These are phyloP conservation scores for Myriangium duriaei DNA, from an alignment of 2,329 filamentous ascomycete genomes.

Conservation along the genomic window DNA sequence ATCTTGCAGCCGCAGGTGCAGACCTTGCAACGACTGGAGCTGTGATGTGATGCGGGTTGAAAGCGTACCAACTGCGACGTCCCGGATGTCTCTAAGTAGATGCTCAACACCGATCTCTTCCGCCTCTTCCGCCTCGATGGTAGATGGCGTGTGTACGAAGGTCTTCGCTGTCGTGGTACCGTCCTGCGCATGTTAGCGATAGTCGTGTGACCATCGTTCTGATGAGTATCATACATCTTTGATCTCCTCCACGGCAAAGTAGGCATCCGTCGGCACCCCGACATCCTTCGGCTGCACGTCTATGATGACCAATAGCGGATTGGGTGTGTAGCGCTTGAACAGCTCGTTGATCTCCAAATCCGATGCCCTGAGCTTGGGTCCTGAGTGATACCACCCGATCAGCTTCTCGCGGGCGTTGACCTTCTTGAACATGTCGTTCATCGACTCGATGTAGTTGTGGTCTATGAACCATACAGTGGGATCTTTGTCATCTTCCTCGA, in stretches of 20 bases:
- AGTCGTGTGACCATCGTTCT: not conserved
- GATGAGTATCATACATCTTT: slow-evolving; percentile 58
- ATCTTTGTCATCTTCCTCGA: slow-evolving; percentile 98
- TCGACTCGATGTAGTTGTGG: slow-evolving; percentile 98
- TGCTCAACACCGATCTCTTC: slow-evolving; percentile 99
- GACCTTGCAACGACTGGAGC: slow-evolving; percentile 88
- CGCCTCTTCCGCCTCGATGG: slow-evolving; percentile 97
- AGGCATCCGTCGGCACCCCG: slow-evolving; percentile 93
- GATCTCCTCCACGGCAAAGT: slow-evolving; percentile 98
- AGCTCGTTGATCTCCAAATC: slow-evolving; percentile 99
- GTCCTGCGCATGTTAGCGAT: slow-evolving; percentile 47
- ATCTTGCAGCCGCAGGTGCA: slow-evolving; percentile 87
- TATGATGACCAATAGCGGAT: slow-evolving; percentile 92
- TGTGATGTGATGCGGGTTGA: slow-evolving; percentile 96
- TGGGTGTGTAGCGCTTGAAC: slow-evolving; percentile 97
- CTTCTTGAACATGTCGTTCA: slow-evolving; percentile 99
- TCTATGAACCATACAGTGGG: slow-evolving; percentile 98
- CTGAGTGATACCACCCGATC: slow-evolving; percentile 99
- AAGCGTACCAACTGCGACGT: slow-evolving; percentile 91
- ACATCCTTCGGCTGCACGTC: slow-evolving; percentile 98
- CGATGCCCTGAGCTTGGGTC: slow-evolving; percentile 88
- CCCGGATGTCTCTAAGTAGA: slow-evolving; percentile 90
- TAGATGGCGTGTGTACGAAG: slow-evolving; percentile 95
- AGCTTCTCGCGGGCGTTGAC: slow-evolving; percentile 98
- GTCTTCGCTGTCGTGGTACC: slow-evolving; percentile 94